Percentiles rank a stretch among this genome's conserved stretches.
Evolutionary conservation across 441 rosid genomes (phyloP).

Genomic region (Pelargonium citronellum): DNA sequence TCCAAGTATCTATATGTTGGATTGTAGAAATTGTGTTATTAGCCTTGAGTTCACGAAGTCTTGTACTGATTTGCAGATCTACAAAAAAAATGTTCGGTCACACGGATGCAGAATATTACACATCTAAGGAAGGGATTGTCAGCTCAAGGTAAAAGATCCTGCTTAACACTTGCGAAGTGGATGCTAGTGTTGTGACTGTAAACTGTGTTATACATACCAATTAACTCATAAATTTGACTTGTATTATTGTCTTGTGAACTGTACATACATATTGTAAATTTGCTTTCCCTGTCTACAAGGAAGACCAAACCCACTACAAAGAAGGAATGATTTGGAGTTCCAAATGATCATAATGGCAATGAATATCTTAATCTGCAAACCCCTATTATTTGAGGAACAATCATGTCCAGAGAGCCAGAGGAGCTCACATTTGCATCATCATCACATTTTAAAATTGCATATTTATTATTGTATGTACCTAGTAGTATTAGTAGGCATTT

Average conservation of each 20-base stretch:
- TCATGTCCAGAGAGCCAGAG: constrained; percentile 8
- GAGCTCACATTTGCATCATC: constrained; percentile 1
- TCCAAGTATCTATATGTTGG: neutral
- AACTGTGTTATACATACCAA: neutral
- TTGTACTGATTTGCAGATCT: constrained; percentile 5
- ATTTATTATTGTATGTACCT: neutral
- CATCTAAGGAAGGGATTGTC: neutral
- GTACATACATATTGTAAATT: neutral
- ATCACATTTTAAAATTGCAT: too few species aligned
- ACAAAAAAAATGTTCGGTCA: neutral
- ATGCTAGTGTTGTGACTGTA: neutral
- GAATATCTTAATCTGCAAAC: neutral
- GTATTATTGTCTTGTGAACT: neutral
- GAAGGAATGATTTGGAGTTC: neutral
- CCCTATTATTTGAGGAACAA: neutral
- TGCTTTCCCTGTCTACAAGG: neutral
- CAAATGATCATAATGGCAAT: neutral
- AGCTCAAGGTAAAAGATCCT: neutral
- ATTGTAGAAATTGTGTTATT: neutral
- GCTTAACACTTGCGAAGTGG: neutral
- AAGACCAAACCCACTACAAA: constrained; percentile 2
- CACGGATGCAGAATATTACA: neutral
- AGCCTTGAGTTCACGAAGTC: neutral
- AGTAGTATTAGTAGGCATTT: neutral
- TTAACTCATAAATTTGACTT: neutral